Evolutionary conservation across 805 yeast species (phyloP).

Genomic region (Cyberlindnera maritima): DNA sequence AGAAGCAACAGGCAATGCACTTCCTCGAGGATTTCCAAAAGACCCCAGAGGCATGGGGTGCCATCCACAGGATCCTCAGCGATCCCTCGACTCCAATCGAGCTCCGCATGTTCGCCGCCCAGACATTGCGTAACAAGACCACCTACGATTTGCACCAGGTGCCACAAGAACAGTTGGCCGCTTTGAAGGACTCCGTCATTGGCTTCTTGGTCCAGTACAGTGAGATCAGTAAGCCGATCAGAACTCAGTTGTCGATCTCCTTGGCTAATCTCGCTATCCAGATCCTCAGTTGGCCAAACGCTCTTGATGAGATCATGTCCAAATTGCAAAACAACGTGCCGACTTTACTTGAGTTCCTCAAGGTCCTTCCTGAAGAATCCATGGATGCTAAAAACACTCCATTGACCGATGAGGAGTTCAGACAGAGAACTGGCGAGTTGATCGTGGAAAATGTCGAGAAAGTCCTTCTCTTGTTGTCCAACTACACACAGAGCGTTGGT

Average conservation of each 20-base stretch:
- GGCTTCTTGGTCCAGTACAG: conserved; percentile 51
- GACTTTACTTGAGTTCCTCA: conserved; percentile 72
- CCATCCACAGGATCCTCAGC: conserved; percentile 54
- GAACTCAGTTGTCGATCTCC: conserved; percentile 80
- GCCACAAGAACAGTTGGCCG: conserved; percentile 51
- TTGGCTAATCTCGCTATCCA: conserved; percentile 82
- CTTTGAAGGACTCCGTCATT: conserved; percentile 68
- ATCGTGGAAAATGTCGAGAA: conserved; percentile 64
- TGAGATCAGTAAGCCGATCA: conserved; percentile 50
- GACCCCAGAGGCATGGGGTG: conserved; percentile 76
- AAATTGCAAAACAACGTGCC: conserved; percentile 40
- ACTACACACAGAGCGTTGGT: conserved; percentile 38
- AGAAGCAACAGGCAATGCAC: conserved; percentile 43
- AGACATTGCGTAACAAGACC: conserved; percentile 80
- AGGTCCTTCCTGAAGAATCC: conserved; percentile 89
- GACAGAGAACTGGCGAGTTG: conserved; percentile 57
- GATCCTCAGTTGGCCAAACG: conserved; percentile 65
- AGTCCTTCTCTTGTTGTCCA: conserved; percentile 61
- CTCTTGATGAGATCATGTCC: conserved; percentile 64
- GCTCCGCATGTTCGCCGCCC: conserved; percentile 81
- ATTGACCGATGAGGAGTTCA: conserved; percentile 78
- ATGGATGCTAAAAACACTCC: conserved; percentile 74
- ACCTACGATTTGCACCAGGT: conserved; percentile 83
- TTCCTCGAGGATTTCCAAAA: conserved; percentile 83
- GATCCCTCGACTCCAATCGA: conserved; percentile 40